Percentiles rank a stretch among this genome's conserved stretches.
Conservation (phyloP, 805 yeast genomes). For the Teunomyces atbi region DNA sequence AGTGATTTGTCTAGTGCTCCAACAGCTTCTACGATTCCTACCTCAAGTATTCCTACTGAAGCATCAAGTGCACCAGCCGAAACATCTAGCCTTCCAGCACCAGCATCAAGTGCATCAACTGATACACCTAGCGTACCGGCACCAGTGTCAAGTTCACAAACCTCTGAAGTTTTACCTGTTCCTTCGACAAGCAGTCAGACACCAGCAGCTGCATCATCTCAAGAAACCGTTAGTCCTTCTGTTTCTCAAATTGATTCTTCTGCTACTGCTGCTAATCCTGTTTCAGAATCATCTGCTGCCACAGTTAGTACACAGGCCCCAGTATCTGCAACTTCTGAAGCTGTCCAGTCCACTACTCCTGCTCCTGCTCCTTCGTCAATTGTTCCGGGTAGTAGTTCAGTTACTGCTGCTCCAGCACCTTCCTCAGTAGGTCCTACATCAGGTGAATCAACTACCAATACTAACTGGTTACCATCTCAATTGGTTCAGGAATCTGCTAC, state of each 20-base stretch:
- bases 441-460: slow-evolving; percentile 8
- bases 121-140: not conserved
- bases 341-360: not conserved
- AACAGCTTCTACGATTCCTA: not conserved
- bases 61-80: not conserved
- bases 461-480: slow-evolving; percentile 37
- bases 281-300: not conserved
- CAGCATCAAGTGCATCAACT: no score
- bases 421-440: no score
- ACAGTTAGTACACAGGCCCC: not conserved
- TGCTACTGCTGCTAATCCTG: not conserved
- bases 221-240: not conserved
- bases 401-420: slow-evolving; percentile 6
- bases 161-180: no score
- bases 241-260: no score
- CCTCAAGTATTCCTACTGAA: not conserved
- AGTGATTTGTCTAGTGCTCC: not conserved
- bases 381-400: not conserved
- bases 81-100: not conserved
- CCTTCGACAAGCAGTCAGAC: not conserved
- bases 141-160: not conserved
- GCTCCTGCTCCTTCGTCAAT: not conserved
- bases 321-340: not conserved
- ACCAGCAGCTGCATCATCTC: not conserved
- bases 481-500: slow-evolving; percentile 24